phyloP scores from a whole-genome alignment of 345 rosid species.

The Cardamine chenopodiifolia region DNA sequence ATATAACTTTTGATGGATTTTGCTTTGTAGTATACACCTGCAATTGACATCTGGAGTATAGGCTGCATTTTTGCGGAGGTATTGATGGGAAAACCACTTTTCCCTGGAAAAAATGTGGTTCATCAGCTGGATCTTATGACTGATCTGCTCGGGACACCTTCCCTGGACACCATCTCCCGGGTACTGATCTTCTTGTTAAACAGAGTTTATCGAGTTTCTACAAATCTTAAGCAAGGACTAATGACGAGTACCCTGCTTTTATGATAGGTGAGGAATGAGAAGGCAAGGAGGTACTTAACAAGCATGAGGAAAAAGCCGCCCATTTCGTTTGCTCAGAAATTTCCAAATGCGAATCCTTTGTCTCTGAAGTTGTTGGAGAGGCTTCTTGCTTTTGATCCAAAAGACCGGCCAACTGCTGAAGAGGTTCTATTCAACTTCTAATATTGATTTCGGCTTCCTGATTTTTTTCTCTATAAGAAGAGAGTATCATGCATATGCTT shows the following conservation, averaged over 20 bases:
- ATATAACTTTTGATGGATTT: slow-evolving; percentile 24
- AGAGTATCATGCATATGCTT: not conserved
- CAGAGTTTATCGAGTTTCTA: not conserved
- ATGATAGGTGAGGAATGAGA: slow-evolving; percentile 83
- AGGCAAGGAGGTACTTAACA: slow-evolving; percentile 89
- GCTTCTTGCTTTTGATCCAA: slow-evolving; percentile 92
- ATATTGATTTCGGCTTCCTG: not conserved
- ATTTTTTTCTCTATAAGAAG: not conserved
- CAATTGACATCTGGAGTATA: slow-evolving; percentile 97
- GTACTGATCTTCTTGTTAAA: slow-evolving; percentile 47
- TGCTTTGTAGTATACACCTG: slow-evolving; percentile 84
- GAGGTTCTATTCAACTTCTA: slow-evolving; percentile 55
- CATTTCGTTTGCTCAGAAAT: slow-evolving; percentile 68
- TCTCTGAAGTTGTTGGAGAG: slow-evolving; percentile 69
- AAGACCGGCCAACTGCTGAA: slow-evolving; percentile 89
- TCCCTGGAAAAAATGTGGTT: slow-evolving; percentile 96
- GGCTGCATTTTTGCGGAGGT: slow-evolving; percentile 98
- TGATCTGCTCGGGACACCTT: slow-evolving; percentile 93
- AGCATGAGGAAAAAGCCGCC: slow-evolving; percentile 96
- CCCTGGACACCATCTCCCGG: slow-evolving; percentile 83
- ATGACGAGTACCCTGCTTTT: not conserved
- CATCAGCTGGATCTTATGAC: slow-evolving; percentile 97
- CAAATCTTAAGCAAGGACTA: slow-evolving; percentile 2
- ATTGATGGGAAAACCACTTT: slow-evolving; percentile 80
- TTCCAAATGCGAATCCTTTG: slow-evolving; percentile 83